Conservation (phyloP, 2,329 filamentous ascomycete genomes). For the Arthrinium phaeospermum region DNA sequence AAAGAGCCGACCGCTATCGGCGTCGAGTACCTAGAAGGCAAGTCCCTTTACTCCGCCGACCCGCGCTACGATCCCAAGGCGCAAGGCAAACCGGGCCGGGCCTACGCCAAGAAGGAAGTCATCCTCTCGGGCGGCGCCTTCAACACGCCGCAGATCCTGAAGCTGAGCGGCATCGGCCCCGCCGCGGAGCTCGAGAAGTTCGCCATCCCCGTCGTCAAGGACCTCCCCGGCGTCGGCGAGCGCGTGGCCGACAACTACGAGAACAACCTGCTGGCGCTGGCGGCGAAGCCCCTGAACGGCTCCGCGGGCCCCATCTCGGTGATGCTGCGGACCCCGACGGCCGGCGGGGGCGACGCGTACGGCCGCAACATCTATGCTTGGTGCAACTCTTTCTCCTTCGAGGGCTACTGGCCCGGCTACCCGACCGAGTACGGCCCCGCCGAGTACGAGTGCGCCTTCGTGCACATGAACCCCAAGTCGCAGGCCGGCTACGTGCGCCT, state of each 20-base stretch:
- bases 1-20: conserved; percentile 35
- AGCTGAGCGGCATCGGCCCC: conserved; percentile 56
- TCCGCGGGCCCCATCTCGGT: conserved; percentile 37
- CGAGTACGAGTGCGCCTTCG: conserved; percentile 45
- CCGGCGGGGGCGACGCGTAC: conserved; percentile 25
- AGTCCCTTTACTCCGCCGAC: conserved; percentile 42
- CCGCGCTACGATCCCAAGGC: conserved; percentile 38
- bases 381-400: conserved; percentile 37
- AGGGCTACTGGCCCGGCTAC: conserved; percentile 39
- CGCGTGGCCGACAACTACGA: conserved; percentile 54
- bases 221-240: conserved; percentile 57
- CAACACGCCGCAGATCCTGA: conserved; percentile 57
- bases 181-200: conserved; percentile 47
- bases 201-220: conserved; percentile 50
- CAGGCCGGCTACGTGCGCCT: conserved; percentile 66
- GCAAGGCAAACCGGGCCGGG: conserved; percentile 33
- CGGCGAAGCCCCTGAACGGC: conserved; percentile 34
- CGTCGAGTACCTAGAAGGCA: conserved; percentile 36
- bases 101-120: conserved; percentile 47
- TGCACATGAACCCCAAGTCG: conserved; percentile 55
- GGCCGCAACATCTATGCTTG: conserved; percentile 38
- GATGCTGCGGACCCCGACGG: conserved; percentile 37
- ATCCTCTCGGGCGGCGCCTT: conserved; percentile 56
- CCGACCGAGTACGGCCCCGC: conserved; percentile 38
- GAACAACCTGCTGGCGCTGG: conserved; percentile 34